Evolutionary conservation across 495 filamentous ascomycete species (phyloP).

Genomic region (Aspergillus heteromorphus): DNA sequence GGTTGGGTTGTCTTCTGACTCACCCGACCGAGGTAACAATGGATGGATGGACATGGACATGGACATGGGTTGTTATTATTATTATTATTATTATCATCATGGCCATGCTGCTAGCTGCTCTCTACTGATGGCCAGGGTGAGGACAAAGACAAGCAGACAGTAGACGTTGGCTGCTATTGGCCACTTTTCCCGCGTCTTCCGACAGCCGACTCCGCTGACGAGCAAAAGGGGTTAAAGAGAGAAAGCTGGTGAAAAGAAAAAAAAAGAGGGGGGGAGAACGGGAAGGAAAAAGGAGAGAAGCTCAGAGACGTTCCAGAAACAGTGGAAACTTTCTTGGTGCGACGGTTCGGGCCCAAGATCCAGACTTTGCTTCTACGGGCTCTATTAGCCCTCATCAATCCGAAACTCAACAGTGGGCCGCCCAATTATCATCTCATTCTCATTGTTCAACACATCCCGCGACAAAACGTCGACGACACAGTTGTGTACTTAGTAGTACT

Average conservation of each 20-base stretch:
- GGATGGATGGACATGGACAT: too few relatives aligned
- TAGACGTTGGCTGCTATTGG: neutral
- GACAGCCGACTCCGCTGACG: conserved; percentile 1
- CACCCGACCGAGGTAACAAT: neutral
- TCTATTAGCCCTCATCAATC: conserved; percentile 15
- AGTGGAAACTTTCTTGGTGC: conserved; percentile 17
- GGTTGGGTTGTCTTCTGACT: neutral
- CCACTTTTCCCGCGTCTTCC: conserved; percentile 6
- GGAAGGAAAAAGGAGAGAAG: conserved; percentile 1
- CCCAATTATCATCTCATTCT: neutral
- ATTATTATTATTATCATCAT: too few relatives aligned
- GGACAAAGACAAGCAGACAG: neutral
- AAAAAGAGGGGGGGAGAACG: neutral
- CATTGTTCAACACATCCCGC: neutral
- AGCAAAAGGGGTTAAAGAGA: neutral
- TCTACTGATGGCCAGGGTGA: too few relatives aligned
- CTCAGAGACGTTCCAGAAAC: conserved; percentile 19
- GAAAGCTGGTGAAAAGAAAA: conserved; percentile 5
- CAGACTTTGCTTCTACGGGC: conserved; percentile 12
- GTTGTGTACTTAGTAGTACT: too few relatives aligned
- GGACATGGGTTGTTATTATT: neutral
- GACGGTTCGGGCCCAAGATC: conserved; percentile 21
- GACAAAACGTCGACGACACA: neutral
- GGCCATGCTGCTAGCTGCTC: too few relatives aligned
- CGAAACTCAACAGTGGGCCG: conserved; percentile 13